phyloP scores from a whole-genome alignment of 2,329 filamentous ascomycete species.

The Teratosphaeria gauchensis region DNA sequence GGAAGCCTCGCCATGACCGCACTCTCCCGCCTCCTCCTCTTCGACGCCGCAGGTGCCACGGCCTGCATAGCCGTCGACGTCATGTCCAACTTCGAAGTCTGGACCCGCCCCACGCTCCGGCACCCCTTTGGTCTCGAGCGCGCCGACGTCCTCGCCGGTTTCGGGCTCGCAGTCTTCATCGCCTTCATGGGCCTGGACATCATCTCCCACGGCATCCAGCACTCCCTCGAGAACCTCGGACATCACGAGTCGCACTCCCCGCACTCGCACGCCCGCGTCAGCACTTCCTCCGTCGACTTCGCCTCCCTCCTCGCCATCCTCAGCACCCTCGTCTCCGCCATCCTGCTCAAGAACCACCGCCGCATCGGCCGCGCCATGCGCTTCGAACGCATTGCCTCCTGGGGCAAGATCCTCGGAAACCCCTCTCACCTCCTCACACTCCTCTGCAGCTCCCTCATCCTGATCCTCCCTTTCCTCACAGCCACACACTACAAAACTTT shows the following conservation, averaged over 20 bases:
- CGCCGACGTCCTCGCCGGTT: slow-evolving; percentile 86
- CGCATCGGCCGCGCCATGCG: slow-evolving; percentile 88
- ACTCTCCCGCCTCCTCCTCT: slow-evolving; percentile 85
- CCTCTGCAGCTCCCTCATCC: slow-evolving; percentile 69
- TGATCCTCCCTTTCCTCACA: slow-evolving; percentile 72
- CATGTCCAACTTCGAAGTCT: slow-evolving; percentile 93
- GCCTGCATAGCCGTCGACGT: slow-evolving; percentile 90
- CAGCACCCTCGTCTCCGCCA: slow-evolving; percentile 76
- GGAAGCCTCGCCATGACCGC: slow-evolving; percentile 87
- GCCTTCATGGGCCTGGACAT: slow-evolving; percentile 97
- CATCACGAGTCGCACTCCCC: slow-evolving; percentile 58
- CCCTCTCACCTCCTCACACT: slow-evolving; percentile 92
- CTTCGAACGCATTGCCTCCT: slow-evolving; percentile 67
- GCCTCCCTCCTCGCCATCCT: slow-evolving; percentile 72
- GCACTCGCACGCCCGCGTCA: slow-evolving; percentile 52
- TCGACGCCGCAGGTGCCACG: slow-evolving; percentile 85
- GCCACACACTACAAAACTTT: slow-evolving; percentile 74
- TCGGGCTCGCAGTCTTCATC: slow-evolving; percentile 90
- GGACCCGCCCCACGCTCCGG: slow-evolving; percentile 82
- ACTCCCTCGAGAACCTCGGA: slow-evolving; percentile 69
- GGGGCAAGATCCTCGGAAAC: slow-evolving; percentile 84
- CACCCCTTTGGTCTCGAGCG: slow-evolving; percentile 87
- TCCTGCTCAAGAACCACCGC: slow-evolving; percentile 80
- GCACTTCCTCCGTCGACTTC: slow-evolving; percentile 68
- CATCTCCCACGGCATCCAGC: slow-evolving; percentile 85